phyloP scores from a whole-genome alignment of 768 basidiomycete genomes.

The Coprinopsis sp. region DNA sequence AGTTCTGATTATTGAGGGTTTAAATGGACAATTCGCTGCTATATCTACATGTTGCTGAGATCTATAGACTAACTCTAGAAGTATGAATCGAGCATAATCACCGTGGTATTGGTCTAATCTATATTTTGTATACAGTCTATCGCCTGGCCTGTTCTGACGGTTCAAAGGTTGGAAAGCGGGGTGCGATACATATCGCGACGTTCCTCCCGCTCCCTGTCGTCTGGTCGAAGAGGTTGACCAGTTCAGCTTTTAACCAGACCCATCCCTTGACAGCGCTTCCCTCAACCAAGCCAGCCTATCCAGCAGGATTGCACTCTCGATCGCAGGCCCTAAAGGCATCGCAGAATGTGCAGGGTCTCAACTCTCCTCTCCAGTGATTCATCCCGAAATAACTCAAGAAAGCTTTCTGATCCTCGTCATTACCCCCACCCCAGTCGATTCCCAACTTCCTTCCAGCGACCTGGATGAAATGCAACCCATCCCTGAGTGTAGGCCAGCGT shows the following conservation, averaged over 20 bases:
- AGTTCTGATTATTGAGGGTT: too few species aligned
- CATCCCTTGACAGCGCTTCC: slow-evolving; percentile 28
- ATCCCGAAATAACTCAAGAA: slow-evolving; percentile 6
- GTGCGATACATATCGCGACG: slow-evolving; percentile 53
- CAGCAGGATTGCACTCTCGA: slow-evolving; percentile 61
- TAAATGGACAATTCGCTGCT: too few species aligned
- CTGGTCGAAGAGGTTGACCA: slow-evolving; percentile 72
- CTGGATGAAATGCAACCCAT: slow-evolving; percentile 44
- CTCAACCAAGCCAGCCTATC: slow-evolving; percentile 60
- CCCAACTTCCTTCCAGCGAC: slow-evolving; percentile 24
- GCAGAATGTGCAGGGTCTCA: slow-evolving; percentile 57
- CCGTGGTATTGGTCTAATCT: too few species aligned
- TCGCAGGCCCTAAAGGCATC: slow-evolving; percentile 66
- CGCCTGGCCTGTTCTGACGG: background rate
- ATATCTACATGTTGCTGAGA: too few species aligned
- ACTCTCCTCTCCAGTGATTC: slow-evolving; percentile 35
- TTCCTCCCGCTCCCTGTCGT: slow-evolving; percentile 68
- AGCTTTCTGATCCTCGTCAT: background rate
- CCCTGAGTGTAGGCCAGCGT: slow-evolving; percentile 40
- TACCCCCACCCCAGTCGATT: slow-evolving; percentile 16
- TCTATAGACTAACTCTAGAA: too few species aligned
- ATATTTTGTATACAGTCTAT: background rate
- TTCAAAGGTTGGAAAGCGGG: slow-evolving; percentile 14
- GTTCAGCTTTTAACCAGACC: slow-evolving; percentile 22
- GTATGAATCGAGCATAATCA: too few species aligned